Base-by-base conservation (phyloP, 2,329 filamentous ascomycete genomes). In the Pestalotiopsis sp. region DNA sequence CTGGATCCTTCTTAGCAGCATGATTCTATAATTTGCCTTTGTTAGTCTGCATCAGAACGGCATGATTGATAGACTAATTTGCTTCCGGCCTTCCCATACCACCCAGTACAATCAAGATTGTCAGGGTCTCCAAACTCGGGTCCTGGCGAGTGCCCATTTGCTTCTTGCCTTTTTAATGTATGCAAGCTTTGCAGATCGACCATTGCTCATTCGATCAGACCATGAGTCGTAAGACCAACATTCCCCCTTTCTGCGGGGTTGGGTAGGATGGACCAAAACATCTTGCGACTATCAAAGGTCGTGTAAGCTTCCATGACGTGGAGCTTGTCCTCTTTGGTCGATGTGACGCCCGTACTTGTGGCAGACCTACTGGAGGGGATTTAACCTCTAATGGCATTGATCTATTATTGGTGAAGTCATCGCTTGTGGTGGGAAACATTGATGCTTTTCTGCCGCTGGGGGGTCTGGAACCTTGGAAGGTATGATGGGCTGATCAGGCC, bases 231-330 rank as follows among this genome's bases (percentile, higher is more conserved):
- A 52, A 52, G 45, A 52, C 45, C 17, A 23, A 52, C 14, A 52
- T 36, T 36, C 31, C 23, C 57, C 69, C 49, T 25, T 67, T 70
- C 72, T 76, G 75, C 74, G 75, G 74, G 74, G 74, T 75, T 74
- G 69, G 66, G 70, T 71, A 20, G 14, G 27, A 7, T 13, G 64
- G 68, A 68, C 70, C 71, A 73, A 70, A 68, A 41, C 64, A 20
- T 13, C 25, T 41, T 9, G 9, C 14, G 23, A 57, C 20, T n/a
- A 14, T 13, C 12, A 13, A 9, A n/a, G 66, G 66, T 68, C 67
- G 66, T 66, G 62, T 70, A 64, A 60, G 17, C 65, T 58, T 70
- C 57, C 71, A 72, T 73, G 72, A 73, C 72, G 72, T 68, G 68
- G 60, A 27, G 45, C 45, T 52, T 52, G 17, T 9, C 45, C n/a